Base-by-base conservation (phyloP, 2,329 filamentous ascomycete genomes). In the Talaromyces amestolkiae region DNA sequence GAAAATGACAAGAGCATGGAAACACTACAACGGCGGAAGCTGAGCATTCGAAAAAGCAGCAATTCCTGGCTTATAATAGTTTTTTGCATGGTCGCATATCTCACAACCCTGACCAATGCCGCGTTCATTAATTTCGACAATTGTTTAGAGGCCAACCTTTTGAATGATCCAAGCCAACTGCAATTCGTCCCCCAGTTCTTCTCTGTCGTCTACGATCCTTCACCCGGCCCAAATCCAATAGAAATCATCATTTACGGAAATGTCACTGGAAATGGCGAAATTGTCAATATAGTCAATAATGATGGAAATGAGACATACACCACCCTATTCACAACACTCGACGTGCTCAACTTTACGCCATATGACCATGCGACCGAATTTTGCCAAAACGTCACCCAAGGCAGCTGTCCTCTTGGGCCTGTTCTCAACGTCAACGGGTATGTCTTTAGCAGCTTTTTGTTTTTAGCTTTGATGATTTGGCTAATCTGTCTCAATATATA, bases 191-290 rank as follows among this genome's bases (percentile, higher is more conserved):
- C 95, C 2, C 77, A 89, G 41, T 88, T 86, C 70, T 86, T 95
- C 65, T 88, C 91, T 72, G 94, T 91, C 65, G 79, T 81, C 22
- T 96, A 96, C 81, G 85, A 92, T 71, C 83, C 85, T 33, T 76
- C 80, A 15, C 80, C 85, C 68, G 76, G 85, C 4, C 83, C 80
- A 60, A 87, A 93, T 73, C 86, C 84, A 47, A 83, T 99, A 58
- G 87, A 86, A 68, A 81, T 97, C 64, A 95, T 88, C 1, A 85
- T 97, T 56, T 98, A 92, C 81, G 94, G 93, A 61, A 97, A 98
- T 77, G 92, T 98, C 35, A 91, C 89, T 9, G 95, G 95, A 56
- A 81, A 87, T 63, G 92, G 93, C 74, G 97, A 97, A 82, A 97
- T 97, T 66, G 77, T 87, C 58, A 82, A 89, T 70, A 76, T 88